phyloP scores from a whole-genome alignment of 495 filamentous ascomycete genomes.

The Poronia punctata region DNA sequence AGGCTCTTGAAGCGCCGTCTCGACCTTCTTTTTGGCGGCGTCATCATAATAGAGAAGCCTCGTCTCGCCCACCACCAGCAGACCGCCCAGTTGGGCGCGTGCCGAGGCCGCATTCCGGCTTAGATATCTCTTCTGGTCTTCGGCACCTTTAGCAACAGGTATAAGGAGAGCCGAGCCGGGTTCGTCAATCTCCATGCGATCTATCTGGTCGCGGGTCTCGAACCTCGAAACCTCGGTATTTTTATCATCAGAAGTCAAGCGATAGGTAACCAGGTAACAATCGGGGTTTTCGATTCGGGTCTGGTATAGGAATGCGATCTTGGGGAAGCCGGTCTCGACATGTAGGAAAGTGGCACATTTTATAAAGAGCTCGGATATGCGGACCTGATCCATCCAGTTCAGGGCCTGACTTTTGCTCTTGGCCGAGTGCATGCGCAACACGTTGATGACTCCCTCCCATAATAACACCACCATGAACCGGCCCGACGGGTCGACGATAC shows the following conservation, averaged over 20 bases:
- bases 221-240: constrained; percentile 38
- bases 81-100: constrained; percentile 51
- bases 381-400: constrained; percentile 60
- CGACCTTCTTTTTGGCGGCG: constrained; percentile 53
- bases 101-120: constrained; percentile 40
- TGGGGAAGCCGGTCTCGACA: constrained; percentile 63
- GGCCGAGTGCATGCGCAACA: constrained; percentile 50
- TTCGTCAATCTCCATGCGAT: constrained; percentile 56
- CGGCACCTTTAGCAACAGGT: constrained; percentile 58
- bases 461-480: constrained; percentile 77
- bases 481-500: constrained; percentile 75
- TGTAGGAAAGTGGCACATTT: constrained; percentile 75
- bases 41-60: constrained; percentile 76
- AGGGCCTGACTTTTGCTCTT: constrained; percentile 51
- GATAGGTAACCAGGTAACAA: constrained; percentile 54
- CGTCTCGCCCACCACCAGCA: constrained; percentile 82
- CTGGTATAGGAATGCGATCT: constrained; percentile 78
- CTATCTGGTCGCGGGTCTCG: constrained; percentile 40
- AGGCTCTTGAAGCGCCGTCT: constrained; percentile 57
- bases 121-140: constrained; percentile 45
- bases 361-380: constrained; percentile 83
- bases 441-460: constrained; percentile 80
- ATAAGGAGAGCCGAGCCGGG: constrained; percentile 74
- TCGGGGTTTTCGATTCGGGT: constrained; percentile 57
- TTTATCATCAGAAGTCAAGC: constrained; percentile 45